A percentile compares a stretch with the other conserved stretches of the same genome.
Conservation (phyloP, 371 early-diverging fungal genomes). For the Rhizopus delemar region DNA sequence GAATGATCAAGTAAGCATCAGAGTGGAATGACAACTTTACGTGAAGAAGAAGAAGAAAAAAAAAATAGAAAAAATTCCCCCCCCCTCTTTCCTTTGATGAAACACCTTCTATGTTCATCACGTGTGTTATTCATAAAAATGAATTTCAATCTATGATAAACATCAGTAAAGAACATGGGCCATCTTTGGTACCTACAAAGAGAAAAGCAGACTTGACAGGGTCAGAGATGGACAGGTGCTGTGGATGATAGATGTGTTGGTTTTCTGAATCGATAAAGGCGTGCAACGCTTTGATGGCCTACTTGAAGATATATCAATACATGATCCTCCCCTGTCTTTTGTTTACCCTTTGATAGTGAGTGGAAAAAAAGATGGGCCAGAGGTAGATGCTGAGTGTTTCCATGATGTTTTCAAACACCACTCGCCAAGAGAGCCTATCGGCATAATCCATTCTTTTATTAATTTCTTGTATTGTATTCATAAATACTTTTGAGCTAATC, state of each 20-base stretch:
- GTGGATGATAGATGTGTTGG: conserved; percentile 34
- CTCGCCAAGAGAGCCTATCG: conserved; percentile 39
- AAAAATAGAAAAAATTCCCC: neutral
- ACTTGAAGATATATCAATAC: neutral
- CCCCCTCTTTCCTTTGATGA: neutral
- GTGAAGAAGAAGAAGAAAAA: neutral
- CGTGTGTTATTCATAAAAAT: conserved; percentile 20
- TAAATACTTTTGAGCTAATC: conserved; percentile 38
- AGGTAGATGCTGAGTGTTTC: conserved; percentile 48
- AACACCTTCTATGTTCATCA: neutral
- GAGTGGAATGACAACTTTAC: neutral
- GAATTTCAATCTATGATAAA: conserved; percentile 32
- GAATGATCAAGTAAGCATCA: neutral
- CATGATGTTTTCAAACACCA: conserved; percentile 49
- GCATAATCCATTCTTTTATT: conserved; percentile 43
- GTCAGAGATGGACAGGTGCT: conserved; percentile 40
- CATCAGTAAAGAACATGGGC: neutral
- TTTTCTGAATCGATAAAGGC: conserved; percentile 50
- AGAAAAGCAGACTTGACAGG: conserved; percentile 52
- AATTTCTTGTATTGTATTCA: conserved; percentile 43
- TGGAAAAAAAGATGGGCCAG: conserved; percentile 48
- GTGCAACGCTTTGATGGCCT: conserved; percentile 38
- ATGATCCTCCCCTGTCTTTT: neutral
- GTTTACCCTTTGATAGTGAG: conserved; percentile 51
- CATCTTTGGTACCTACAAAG: conserved; percentile 38